Percentiles rank a stretch among this genome's conserved stretches.
phyloP scores from a whole-genome alignment of 306 rosid species.

The Sophora flavescens region DNA sequence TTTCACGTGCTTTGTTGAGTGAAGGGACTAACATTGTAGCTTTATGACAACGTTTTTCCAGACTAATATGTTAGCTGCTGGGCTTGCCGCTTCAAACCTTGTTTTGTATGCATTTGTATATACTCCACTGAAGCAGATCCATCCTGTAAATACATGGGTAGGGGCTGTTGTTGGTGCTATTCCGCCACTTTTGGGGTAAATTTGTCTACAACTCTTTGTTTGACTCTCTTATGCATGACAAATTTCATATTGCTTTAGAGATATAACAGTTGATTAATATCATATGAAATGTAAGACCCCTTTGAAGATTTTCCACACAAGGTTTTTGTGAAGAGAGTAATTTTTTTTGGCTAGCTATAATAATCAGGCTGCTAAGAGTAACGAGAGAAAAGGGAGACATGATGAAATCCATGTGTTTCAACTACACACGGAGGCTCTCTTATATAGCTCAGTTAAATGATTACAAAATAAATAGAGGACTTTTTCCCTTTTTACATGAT shows the following conservation, averaged over 20 bases:
- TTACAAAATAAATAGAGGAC: no score
- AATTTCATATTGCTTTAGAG: conserved; percentile 24
- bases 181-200: conserved; percentile 97
- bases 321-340: no score
- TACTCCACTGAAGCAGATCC: conserved; percentile 96
- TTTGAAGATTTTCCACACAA: not conserved
- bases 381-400: no score
- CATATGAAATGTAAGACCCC: not conserved
- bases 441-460: no score
- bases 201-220: conserved; percentile 10
- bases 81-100: conserved; percentile 93
- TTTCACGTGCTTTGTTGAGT: conserved; percentile 38
- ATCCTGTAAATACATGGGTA: conserved; percentile 96
- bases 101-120: conserved; percentile 86
- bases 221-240: conserved; percentile 16
- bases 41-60: conserved; percentile 87
- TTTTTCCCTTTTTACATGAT: no score
- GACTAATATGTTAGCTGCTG: conserved; percentile 97
- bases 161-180: conserved; percentile 92
- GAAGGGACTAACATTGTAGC: conserved; percentile 61
- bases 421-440: no score
- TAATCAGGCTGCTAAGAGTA: not conserved
- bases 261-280: conserved; percentile 13
- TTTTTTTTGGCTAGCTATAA: not conserved
- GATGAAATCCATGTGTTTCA: no score